phyloP scores from a whole-genome alignment of 345 rosid species.

The Eucalyptus pauciflora region DNA sequence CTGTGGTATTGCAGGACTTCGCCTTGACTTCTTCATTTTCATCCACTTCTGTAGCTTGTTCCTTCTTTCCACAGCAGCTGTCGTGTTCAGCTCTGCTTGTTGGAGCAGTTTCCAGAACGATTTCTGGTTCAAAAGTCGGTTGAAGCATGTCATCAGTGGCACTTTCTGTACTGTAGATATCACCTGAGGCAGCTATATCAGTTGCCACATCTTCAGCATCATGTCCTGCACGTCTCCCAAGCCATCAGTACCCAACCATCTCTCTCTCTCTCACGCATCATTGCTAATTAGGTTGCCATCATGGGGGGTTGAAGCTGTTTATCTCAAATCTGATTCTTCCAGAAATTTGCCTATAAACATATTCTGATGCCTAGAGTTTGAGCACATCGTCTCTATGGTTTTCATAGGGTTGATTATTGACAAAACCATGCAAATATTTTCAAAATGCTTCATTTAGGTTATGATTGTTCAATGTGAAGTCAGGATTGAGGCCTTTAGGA shows the following conservation, averaged over 20 bases:
- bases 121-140: not conserved
- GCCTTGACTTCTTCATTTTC: not conserved
- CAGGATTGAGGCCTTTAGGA: not conserved
- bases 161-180: not conserved
- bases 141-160: not conserved
- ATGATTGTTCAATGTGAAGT: not conserved
- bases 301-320: not conserved
- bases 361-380: not conserved
- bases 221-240: not conserved
- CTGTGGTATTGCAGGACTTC: not conserved
- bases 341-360: not conserved
- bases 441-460: not conserved
- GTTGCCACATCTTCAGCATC: not conserved
- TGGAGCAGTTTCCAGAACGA: not conserved
- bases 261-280: not conserved
- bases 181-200: not conserved
- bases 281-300: not conserved
- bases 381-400: not conserved
- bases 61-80: not conserved
- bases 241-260: not conserved
- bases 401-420: not conserved
- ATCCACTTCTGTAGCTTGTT: not conserved
- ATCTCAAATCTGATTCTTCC: not conserved
- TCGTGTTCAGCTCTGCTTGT: not conserved
- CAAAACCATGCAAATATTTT: not conserved